These are phyloP conservation scores for Aphanomyces euteiches DNA, from an alignment of 352 stramenopile species.

Conservation along the genomic window DNA sequence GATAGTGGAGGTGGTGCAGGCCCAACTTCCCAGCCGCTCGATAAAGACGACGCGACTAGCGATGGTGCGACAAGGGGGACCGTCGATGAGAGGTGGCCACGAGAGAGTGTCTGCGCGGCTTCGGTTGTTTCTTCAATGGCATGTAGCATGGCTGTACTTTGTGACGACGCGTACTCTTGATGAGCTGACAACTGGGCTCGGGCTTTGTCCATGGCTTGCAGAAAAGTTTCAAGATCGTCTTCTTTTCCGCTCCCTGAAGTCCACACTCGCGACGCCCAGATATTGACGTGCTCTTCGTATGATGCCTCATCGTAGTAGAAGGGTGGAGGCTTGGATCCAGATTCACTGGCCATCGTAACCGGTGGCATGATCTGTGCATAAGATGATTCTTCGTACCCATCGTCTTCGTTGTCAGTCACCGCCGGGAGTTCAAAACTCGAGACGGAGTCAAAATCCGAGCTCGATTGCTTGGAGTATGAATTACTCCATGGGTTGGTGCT, in stretches of 20 bases:
- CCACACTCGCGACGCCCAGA: constrained; percentile 25
- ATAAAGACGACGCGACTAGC: constrained; percentile 1
- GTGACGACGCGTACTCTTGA: not conserved
- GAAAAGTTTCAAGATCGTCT: constrained; percentile 13
- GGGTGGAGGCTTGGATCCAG: not conserved
- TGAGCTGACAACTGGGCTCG: not conserved
- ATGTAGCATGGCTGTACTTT: not conserved
- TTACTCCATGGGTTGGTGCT: not conserved
- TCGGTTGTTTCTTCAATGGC: not conserved
- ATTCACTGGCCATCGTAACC: not conserved
- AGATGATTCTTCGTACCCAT: not conserved
- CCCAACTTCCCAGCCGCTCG: not conserved
- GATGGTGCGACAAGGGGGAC: not conserved
- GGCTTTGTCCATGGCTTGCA: constrained; percentile 19
- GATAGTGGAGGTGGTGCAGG: not conserved
- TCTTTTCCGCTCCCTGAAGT: constrained; percentile 8
- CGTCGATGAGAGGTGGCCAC: not conserved
- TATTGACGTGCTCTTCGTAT: constrained; percentile 25
- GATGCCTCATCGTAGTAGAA: constrained; percentile 23
- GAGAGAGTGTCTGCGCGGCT: not conserved
- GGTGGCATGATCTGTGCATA: not conserved
- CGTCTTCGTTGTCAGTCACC: not conserved
- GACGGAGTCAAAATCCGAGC: not conserved
- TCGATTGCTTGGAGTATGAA: not conserved
- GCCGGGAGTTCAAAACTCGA: not conserved